These are phyloP conservation scores for Cercospora citrullina DNA, from an alignment of 2,329 filamentous ascomycete species.

Conservation along the genomic window DNA sequence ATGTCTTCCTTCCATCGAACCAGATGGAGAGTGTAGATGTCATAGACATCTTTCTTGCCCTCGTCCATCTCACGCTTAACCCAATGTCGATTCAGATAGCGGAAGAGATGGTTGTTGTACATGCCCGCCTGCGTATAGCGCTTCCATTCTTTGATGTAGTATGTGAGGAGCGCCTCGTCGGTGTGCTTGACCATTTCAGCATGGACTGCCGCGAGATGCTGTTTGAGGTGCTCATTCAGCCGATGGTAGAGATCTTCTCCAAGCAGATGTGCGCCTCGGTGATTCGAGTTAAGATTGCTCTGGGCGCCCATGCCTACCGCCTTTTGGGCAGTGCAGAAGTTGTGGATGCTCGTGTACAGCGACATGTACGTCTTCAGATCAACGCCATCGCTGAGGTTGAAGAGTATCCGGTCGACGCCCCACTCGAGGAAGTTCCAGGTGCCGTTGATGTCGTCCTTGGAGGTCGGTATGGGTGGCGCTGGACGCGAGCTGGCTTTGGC, in stretches of 20 bases:
- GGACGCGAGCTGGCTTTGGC: slow-evolving; percentile 17
- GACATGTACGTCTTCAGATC: slow-evolving; percentile 98
- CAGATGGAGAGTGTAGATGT: slow-evolving; percentile 94
- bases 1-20: slow-evolving; percentile 94
- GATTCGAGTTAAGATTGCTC: slow-evolving; percentile 55
- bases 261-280: slow-evolving; percentile 84
- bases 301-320: slow-evolving; percentile 59
- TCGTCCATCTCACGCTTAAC: slow-evolving; percentile 99
- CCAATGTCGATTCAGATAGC: slow-evolving; percentile 97
- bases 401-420: slow-evolving; percentile 92
- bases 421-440: slow-evolving; percentile 82
- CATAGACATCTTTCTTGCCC: slow-evolving; percentile 96
- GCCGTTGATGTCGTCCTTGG: slow-evolving; percentile 43
- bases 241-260: slow-evolving; percentile 96
- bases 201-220: slow-evolving; percentile 72
- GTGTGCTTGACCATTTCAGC: slow-evolving; percentile 73
- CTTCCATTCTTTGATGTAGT: slow-evolving; percentile 96
- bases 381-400: slow-evolving; percentile 84
- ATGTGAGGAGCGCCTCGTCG: slow-evolving; percentile 85
- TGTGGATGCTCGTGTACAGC: slow-evolving; percentile 95
- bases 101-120: slow-evolving; percentile 96
- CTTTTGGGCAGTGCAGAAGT: slow-evolving; percentile 98
- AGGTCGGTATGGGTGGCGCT: slow-evolving; percentile 38
- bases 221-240: slow-evolving; percentile 78
- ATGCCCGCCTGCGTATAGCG: slow-evolving; percentile 94